These are phyloP conservation scores for Tolypocladium sp. DNA, from an alignment of 2,329 filamentous ascomycete genomes.

Conservation along the genomic window DNA sequence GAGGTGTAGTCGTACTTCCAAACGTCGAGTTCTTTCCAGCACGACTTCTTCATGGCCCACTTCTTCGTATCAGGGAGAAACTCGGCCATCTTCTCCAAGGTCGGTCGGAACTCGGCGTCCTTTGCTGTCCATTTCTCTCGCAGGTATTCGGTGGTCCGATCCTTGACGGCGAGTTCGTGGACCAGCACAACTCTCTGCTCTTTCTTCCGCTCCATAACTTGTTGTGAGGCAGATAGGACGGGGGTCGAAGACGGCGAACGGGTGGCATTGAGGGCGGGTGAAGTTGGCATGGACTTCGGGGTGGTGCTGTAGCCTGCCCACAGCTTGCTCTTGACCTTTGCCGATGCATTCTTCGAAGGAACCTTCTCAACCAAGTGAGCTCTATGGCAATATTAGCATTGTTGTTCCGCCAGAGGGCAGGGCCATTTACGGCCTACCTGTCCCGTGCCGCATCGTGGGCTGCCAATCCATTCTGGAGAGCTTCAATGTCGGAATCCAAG, in stretches of 20 bases:
- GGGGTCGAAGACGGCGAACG: conserved; percentile 44
- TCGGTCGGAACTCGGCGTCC: conserved; percentile 43
- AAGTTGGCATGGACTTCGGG: conserved; percentile 36
- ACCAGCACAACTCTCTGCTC: conserved; percentile 45
- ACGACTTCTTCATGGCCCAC: conserved; percentile 46
- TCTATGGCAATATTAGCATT: conserved; percentile 20
- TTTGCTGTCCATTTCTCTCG: conserved; percentile 40
- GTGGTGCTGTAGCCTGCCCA: conserved; percentile 29
- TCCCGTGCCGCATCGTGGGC: conserved; percentile 25
- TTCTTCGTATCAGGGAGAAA: conserved; percentile 37
- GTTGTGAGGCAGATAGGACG: conserved; percentile 39
- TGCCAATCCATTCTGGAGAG: conserved; percentile 33
- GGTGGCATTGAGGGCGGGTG: conserved; percentile 45
- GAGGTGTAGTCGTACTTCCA: conserved; percentile 51
- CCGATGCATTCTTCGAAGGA: conserved; percentile 19
- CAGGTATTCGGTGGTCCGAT: conserved; percentile 40
- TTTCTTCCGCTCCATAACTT: conserved; percentile 43
- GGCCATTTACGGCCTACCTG: conserved; percentile 18
- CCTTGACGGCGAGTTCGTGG: conserved; percentile 49
- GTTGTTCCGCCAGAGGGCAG: conserved; percentile 3
- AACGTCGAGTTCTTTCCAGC: conserved; percentile 56
- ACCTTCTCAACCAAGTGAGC: conserved; percentile 24
- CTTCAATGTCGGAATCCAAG: conserved; percentile 39
- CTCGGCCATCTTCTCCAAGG: conserved; percentile 50
- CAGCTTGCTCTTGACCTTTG: conserved; percentile 33